A percentile compares a stretch with the other conserved stretches of the same genome.
Evolutionary conservation across 257 asterid species (phyloP).

Genomic region (Orobanche coerulescens): DNA sequence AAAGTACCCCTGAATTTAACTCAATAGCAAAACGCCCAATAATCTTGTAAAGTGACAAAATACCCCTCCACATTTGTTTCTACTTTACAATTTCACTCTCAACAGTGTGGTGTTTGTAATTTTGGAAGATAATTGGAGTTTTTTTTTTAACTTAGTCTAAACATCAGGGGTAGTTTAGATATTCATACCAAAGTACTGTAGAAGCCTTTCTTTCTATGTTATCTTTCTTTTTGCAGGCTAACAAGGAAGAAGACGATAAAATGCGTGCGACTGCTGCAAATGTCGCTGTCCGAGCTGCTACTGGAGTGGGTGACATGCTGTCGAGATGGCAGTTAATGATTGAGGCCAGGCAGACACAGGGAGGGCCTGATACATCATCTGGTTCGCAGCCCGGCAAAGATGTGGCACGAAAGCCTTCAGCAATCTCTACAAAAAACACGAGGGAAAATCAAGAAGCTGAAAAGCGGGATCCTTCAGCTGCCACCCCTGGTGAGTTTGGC

Average conservation of each 20-base stretch:
- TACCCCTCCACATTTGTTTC: neutral
- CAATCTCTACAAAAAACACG: slow-evolving; percentile 41
- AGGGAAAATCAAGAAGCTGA: slow-evolving; percentile 66
- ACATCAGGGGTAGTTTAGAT: neutral
- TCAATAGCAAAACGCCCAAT: too few species aligned
- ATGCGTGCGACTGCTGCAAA: slow-evolving; percentile 97
- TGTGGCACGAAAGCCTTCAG: slow-evolving; percentile 31
- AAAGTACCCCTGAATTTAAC: too few species aligned
- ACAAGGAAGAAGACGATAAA: slow-evolving; percentile 94
- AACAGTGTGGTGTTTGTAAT: neutral
- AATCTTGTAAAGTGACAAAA: neutral
- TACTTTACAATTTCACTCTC: neutral
- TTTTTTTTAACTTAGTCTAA: neutral
- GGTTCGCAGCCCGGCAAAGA: slow-evolving; percentile 56
- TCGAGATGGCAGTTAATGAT: slow-evolving; percentile 93
- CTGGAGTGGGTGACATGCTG: slow-evolving; percentile 85
- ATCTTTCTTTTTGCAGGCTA: slow-evolving; percentile 40
- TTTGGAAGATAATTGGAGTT: neutral
- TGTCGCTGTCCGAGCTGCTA: slow-evolving; percentile 97
- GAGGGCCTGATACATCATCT: slow-evolving; percentile 55
- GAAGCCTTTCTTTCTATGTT: slow-evolving; percentile 1
- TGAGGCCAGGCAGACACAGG: slow-evolving; percentile 86
- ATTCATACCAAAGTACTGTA: neutral
- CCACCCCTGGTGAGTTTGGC: slow-evolving; percentile 49
- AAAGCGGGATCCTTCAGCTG: slow-evolving; percentile 46